phyloP scores from a whole-genome alignment of 495 filamentous ascomycete species.

The Neurospora sp. region DNA sequence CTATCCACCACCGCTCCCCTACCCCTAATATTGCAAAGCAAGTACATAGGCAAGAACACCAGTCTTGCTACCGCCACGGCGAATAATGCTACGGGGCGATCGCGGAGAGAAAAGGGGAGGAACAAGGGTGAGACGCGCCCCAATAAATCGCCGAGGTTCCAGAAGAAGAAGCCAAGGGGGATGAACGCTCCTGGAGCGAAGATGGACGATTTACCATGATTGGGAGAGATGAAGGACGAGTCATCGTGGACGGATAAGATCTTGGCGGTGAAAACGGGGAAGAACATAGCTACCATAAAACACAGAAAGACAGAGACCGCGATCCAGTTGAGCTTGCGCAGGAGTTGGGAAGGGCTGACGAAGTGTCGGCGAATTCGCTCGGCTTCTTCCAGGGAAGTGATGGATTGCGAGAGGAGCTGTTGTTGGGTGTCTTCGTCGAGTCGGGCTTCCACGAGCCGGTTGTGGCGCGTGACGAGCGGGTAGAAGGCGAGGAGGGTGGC shows the following conservation, averaged over 20 bases:
- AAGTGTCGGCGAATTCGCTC: conserved; percentile 41
- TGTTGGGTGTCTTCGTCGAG: conserved; percentile 17
- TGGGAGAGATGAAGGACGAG: conserved; percentile 23
- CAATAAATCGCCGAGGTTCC: conserved; percentile 80
- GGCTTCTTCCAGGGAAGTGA: conserved; percentile 35
- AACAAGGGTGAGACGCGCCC: conserved; percentile 64
- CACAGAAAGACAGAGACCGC: conserved; percentile 61
- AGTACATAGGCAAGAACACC: conserved; percentile 73
- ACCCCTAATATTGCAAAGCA: conserved; percentile 76
- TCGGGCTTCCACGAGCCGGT: conserved; percentile 29
- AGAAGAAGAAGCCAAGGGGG: conserved; percentile 81
- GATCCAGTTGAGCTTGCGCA: conserved; percentile 64
- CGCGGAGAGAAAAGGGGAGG: conserved; percentile 47
- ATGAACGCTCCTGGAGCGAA: conserved; percentile 71
- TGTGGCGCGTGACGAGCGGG: conserved; percentile 37
- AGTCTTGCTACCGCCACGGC: conserved; percentile 50
- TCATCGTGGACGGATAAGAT: conserved; percentile 60
- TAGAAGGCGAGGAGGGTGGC: conserved; percentile 47
- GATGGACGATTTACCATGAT: conserved; percentile 19
- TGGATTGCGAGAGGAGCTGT: conserved; percentile 23
- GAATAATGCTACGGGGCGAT: conserved; percentile 55
- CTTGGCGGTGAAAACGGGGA: conserved; percentile 80
- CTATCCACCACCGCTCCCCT: conserved; percentile 58
- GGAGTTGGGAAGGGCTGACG: conserved; percentile 55
- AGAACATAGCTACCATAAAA: conserved; percentile 84